A percentile compares a stretch with the other conserved stretches of the same genome.
Evolutionary conservation across 179 eudicot genomes (phyloP).

Genomic region (Silene coronaria): DNA sequence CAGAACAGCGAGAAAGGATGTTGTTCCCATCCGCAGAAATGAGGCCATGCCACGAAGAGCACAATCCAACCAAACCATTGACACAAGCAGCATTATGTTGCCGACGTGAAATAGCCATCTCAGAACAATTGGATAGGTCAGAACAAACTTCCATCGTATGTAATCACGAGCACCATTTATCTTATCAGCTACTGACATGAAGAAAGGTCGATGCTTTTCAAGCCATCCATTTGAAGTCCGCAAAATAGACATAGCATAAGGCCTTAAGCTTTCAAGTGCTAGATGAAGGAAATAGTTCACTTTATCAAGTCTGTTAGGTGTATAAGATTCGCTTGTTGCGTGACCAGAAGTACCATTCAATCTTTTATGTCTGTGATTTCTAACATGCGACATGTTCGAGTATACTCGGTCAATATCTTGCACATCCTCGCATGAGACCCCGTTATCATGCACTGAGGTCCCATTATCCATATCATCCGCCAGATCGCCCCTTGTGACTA

Average conservation of each 20-base stretch:
- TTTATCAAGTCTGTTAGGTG: conserved; percentile 28
- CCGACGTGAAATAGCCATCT: conserved; percentile 59
- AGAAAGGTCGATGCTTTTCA: conserved; percentile 52
- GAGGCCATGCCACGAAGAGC: conserved; percentile 77
- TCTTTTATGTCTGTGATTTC: conserved; percentile 24
- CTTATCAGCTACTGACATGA: conserved; percentile 31
- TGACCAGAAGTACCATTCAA: conserved; percentile 24
- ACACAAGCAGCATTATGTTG: conserved; percentile 51
- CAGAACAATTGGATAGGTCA: conserved; percentile 50
- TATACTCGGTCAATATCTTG: conserved; percentile 35
- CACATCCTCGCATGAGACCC: conserved; percentile 25
- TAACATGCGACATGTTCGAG: conserved; percentile 24
- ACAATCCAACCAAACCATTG: conserved; percentile 83
- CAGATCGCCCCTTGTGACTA: conserved; percentile 33
- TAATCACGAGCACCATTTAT: conserved; percentile 36
- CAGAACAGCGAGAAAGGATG: conserved; percentile 61
- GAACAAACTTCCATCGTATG: conserved; percentile 41
- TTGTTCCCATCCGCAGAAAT: conserved; percentile 80
- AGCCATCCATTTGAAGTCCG: conserved; percentile 51
- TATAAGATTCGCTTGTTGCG: conserved; percentile 26
- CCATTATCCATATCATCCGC: conserved; percentile 24
- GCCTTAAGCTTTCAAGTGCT: conserved; percentile 38
- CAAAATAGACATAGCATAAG: conserved; percentile 33
- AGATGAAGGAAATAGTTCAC: conserved; percentile 28
- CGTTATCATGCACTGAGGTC: conserved; percentile 23